These are phyloP conservation scores for Malus fusca DNA, from an alignment of 306 rosid species.

Conservation along the genomic window DNA sequence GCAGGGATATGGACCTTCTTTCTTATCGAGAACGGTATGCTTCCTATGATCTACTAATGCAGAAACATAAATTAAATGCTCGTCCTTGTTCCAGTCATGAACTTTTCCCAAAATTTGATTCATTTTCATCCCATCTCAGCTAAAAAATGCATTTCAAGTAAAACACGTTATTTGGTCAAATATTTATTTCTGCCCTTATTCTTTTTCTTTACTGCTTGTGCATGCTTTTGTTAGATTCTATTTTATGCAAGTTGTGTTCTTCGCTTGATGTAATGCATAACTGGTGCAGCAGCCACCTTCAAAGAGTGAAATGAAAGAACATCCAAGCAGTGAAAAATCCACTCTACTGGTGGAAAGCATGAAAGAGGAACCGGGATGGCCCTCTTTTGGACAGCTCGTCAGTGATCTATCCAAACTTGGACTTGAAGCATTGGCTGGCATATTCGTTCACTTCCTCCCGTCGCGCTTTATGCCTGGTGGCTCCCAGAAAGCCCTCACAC, in stretches of 20 bases:
- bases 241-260: slow-evolving; percentile 6
- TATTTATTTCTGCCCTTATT: not conserved
- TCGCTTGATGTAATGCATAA: slow-evolving; percentile 18
- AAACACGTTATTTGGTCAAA: not conserved
- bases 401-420: slow-evolving; percentile 68
- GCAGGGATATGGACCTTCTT: slow-evolving; percentile 75
- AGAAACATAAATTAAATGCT: slow-evolving; percentile 5
- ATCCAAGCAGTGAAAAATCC: slow-evolving; percentile 37
- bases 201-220: not conserved
- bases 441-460: slow-evolving; percentile 46
- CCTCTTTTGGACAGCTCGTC: slow-evolving; percentile 71
- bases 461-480: slow-evolving; percentile 36
- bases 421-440: slow-evolving; percentile 39
- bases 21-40: slow-evolving; percentile 48
- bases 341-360: slow-evolving; percentile 31
- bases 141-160: not conserved
- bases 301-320: slow-evolving; percentile 42
- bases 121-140: not conserved
- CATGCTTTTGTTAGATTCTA: not conserved
- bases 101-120: slow-evolving; percentile 2
- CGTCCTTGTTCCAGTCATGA: not conserved
- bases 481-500: slow-evolving; percentile 48
- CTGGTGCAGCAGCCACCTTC: slow-evolving; percentile 29
- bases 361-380: slow-evolving; percentile 95
- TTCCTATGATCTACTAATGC: slow-evolving; percentile 2